Conservation (phyloP, 805 yeast species). For the Yarrowia yakushimensis region DNA sequence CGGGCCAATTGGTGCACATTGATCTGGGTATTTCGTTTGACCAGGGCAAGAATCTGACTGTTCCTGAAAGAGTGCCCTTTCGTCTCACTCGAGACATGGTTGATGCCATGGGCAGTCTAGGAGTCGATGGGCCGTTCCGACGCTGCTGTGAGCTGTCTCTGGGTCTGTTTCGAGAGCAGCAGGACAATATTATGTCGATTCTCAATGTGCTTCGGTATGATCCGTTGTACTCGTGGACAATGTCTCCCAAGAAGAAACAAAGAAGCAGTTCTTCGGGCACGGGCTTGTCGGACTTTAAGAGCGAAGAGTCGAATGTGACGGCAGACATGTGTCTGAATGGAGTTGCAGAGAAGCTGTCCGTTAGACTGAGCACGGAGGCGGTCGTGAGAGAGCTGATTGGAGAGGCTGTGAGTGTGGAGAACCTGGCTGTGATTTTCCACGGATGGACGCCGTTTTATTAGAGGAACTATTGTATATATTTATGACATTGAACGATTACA, state of each 20-base stretch:
- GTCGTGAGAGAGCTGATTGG: constrained; percentile 74
- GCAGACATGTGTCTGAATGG: constrained; percentile 58
- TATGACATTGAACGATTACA: too few relatives aligned
- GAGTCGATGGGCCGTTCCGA: constrained; percentile 72
- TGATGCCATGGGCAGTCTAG: constrained; percentile 91
- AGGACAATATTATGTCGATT: constrained; percentile 70
- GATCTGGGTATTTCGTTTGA: constrained; percentile 97
- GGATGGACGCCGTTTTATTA: constrained; percentile 55
- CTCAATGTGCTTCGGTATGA: constrained; percentile 86
- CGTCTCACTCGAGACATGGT: constrained; percentile 84
- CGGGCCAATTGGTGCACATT: constrained; percentile 93
- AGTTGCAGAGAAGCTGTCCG: constrained; percentile 69
- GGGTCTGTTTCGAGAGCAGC: constrained; percentile 59
- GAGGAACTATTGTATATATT: too few relatives aligned
- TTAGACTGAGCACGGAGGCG: constrained; percentile 76
- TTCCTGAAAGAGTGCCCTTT: constrained; percentile 94
- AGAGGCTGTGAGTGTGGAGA: constrained; percentile 65
- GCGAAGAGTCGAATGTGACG: not conserved
- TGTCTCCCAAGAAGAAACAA: constrained; percentile 53
- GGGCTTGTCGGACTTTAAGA: not conserved
- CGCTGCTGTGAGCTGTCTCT: constrained; percentile 71
- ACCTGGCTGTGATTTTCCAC: constrained; percentile 68
- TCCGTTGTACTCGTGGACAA: constrained; percentile 82
- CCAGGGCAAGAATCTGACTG: constrained; percentile 75
- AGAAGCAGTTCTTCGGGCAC: constrained; percentile 31